Conservation (phyloP, 2,329 filamentous ascomycete genomes). For the Xylariaceae sp. region DNA sequence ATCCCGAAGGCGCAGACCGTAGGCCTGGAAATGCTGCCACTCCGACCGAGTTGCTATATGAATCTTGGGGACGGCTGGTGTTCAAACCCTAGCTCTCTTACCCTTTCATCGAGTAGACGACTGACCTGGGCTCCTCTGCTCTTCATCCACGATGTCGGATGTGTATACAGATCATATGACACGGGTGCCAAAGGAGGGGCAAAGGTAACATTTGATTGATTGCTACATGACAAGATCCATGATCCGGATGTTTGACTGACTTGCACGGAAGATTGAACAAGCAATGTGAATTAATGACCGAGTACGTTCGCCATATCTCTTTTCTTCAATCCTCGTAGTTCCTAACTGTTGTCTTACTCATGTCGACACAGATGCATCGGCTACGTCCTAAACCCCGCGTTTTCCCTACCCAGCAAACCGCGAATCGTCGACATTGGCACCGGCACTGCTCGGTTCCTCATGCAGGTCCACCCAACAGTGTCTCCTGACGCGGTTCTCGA, state of each 20-base stretch:
- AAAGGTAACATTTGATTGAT: not conserved
- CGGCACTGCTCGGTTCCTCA: slow-evolving; percentile 11
- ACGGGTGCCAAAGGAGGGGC: not conserved
- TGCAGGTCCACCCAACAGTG: slow-evolving; percentile 2
- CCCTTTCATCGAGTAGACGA: not conserved
- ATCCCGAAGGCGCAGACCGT: too few relatives aligned
- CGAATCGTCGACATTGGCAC: slow-evolving; percentile 14
- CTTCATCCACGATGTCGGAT: not conserved
- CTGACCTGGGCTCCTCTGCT: not conserved
- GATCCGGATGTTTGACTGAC: not conserved
- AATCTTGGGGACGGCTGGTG: too few relatives aligned
- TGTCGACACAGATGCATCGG: slow-evolving; percentile 7
- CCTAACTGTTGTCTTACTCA: not conserved
- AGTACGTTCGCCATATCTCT: not conserved
- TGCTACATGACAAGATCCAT: not conserved
- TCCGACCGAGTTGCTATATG: too few relatives aligned
- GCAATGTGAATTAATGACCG: not conserved
- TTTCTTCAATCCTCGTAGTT: not conserved
- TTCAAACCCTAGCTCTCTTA: not conserved
- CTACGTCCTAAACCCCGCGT: slow-evolving; percentile 12
- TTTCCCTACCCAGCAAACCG: slow-evolving; percentile 4
- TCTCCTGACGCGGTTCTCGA: slow-evolving; percentile 9
- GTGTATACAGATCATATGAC: not conserved
- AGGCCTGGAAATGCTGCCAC: too few relatives aligned
- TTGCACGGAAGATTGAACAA: not conserved